Conservation (phyloP, 1,139 yeast species). For the Pichia sp. region DNA sequence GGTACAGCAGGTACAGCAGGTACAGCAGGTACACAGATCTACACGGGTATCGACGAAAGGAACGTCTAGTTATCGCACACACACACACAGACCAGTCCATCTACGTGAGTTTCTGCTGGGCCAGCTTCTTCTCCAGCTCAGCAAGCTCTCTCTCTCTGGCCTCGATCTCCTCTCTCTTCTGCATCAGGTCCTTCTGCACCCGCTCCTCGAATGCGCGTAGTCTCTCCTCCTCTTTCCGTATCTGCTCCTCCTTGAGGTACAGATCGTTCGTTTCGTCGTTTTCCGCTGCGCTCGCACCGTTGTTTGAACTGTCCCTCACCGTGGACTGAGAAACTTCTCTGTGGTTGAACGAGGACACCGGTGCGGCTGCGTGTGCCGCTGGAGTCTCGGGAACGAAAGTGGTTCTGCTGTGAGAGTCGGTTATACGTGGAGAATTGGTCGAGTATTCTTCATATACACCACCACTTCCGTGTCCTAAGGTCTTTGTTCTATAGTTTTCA, state of each 20-base stretch:
- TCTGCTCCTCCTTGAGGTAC: constrained; percentile 68
- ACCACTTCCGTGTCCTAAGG: constrained; percentile 17
- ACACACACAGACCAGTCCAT: neutral
- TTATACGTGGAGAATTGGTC: neutral
- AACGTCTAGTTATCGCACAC: no score
- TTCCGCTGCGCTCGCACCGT: neutral
- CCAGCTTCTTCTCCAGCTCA: constrained; percentile 28
- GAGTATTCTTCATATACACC: neutral
- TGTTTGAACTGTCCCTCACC: constrained; percentile 1
- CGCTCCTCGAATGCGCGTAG: constrained; percentile 73
- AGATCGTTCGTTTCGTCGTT: constrained; percentile 16
- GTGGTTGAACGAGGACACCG: neutral
- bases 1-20: no score
- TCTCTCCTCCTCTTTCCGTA: constrained; percentile 72
- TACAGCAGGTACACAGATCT: no score
- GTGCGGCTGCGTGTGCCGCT: neutral
- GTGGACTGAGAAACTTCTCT: constrained; percentile 8
- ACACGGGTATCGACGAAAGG: no score
- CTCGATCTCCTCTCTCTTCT: constrained; percentile 74
- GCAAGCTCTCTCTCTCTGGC: constrained; percentile 81
- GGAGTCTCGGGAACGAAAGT: neutral
- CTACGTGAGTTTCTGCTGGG: constrained; percentile 20
- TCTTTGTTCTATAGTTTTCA: constrained; percentile 88
- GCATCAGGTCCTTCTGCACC: constrained; percentile 81
- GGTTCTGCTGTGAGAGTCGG: neutral